Percentiles rank a stretch among this genome's conserved stretches.
phyloP scores from a whole-genome alignment of 257 asterid species.

The Prunella vulgaris region DNA sequence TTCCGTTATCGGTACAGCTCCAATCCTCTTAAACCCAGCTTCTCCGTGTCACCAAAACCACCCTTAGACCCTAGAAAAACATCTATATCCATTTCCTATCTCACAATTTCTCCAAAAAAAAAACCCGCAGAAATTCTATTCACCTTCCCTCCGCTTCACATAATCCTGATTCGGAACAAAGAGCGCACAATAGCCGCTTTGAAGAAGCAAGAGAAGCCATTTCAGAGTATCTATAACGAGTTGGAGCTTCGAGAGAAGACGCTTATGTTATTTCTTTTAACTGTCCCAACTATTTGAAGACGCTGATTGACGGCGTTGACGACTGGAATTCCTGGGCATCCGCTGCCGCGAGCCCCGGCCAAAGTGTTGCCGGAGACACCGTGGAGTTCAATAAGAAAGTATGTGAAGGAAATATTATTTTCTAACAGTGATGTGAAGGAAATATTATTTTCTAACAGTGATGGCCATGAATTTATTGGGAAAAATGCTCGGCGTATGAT shows the following conservation, averaged over 20 bases:
- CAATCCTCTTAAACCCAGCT: slow-evolving; percentile 1
- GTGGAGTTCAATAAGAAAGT: slow-evolving; percentile 41
- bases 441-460: slow-evolving; percentile 66
- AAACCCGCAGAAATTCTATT: neutral
- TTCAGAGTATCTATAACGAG: slow-evolving; percentile 43
- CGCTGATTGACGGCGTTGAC: slow-evolving; percentile 61
- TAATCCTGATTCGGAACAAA: slow-evolving; percentile 22
- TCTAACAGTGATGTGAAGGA: no score
- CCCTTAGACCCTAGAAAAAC: slow-evolving; percentile 34
- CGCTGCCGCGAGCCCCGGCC: slow-evolving; percentile 22
- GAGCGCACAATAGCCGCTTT: slow-evolving; percentile 6
- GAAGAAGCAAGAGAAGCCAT: slow-evolving; percentile 68
- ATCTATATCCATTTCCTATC: slow-evolving; percentile 10
- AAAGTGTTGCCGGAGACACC: slow-evolving; percentile 13
- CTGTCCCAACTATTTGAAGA: slow-evolving; percentile 57
- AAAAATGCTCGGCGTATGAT: slow-evolving; percentile 79
- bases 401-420: no score
- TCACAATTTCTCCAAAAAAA: slow-evolving; percentile 19
- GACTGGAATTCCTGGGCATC: slow-evolving; percentile 56
- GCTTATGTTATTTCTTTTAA: slow-evolving; percentile 48
- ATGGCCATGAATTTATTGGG: slow-evolving; percentile 45
- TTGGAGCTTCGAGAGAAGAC: slow-evolving; percentile 55
- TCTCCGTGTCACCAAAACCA: slow-evolving; percentile 20
- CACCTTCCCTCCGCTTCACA: slow-evolving; percentile 11
- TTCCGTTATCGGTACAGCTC: slow-evolving; percentile 5